Percentiles rank a stretch among this genome's conserved stretches.
These are phyloP conservation scores for Pythium brassicae DNA, from an alignment of 352 stramenopile species.

Conservation along the genomic window DNA sequence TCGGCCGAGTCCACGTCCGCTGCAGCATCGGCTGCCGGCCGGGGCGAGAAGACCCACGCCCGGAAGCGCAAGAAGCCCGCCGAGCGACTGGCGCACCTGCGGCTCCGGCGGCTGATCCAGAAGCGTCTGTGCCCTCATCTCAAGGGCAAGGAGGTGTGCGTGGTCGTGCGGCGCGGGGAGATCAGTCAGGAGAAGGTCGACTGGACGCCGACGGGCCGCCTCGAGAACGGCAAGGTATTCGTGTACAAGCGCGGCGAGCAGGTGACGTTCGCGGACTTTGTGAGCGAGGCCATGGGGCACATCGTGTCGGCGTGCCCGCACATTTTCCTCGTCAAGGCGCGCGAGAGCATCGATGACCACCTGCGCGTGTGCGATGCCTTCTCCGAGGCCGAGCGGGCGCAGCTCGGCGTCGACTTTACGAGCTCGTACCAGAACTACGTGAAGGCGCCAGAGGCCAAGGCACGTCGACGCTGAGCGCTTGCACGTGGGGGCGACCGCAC, in stretches of 20 bases:
- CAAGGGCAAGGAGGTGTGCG: conserved; percentile 58
- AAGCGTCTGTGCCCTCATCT: conserved; percentile 61
- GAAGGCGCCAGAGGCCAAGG: conserved; percentile 7
- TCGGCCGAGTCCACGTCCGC: conserved; percentile 12
- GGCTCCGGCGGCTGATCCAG: conserved; percentile 64
- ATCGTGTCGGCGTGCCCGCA: conserved; percentile 59
- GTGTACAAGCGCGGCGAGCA: conserved; percentile 42
- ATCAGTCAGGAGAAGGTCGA: conserved; percentile 7
- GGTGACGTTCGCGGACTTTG: conserved; percentile 61
- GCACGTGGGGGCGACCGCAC: background rate
- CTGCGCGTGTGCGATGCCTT: conserved; percentile 67
- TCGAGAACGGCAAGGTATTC: conserved; percentile 57
- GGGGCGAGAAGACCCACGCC: conserved; percentile 15
- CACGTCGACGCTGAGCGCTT: conserved; percentile 3
- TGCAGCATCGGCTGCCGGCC: background rate
- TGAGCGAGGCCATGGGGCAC: conserved; percentile 33
- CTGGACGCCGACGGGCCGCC: conserved; percentile 41
- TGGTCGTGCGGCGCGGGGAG: conserved; percentile 20
- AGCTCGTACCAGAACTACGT: conserved; percentile 28
- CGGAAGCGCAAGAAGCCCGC: conserved; percentile 25
- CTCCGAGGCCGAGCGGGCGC: conserved; percentile 42
- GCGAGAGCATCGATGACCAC: conserved; percentile 69
- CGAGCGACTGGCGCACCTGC: conserved; percentile 36
- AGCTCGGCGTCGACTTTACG: conserved; percentile 26
- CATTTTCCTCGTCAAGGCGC: conserved; percentile 54